Evolutionary conservation across 768 basidiomycete genomes (phyloP), one percentile per base, ranked within the genome.

Genomic region (Lenzites betulinus): DNA sequence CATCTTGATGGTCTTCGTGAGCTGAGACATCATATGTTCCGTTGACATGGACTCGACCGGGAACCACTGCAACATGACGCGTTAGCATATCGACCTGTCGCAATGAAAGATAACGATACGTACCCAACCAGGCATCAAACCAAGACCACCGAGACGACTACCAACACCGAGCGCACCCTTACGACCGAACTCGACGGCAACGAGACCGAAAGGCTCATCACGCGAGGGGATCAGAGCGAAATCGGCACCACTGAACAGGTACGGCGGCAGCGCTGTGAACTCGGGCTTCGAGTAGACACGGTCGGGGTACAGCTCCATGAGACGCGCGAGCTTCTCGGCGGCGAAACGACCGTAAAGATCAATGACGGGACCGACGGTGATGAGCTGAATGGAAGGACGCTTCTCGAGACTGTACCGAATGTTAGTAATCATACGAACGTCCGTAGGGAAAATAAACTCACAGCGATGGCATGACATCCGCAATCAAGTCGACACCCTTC

Each of bases 71-170:
- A 58, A 60, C 23, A 28, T 39, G 3, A n/a, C n/a, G 9, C 0
- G 36, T 66, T 56, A 68, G 58, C 22, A 33, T 16, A 3, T 9
- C 20, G 18, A 38, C n/a, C 4, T 1, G 63, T 55, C 11, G 16
- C 30, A 35, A 36, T 23, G 54, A 16, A 43, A 5, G 30, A 11
- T n/a, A n/a, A n/a, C n/a, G 30, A 60, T 20, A 81, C 89, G 69
- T 71, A 94, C 93, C 95, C 95, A 96, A 77, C 94, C 95, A 71
- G 95, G 95, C 95, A 97, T 97, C 60, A 97, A 78, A 75, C 95
- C 95, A 44, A 97, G 82, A 79, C 95, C 95, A 70, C 95, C 95
- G 22, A 96, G 82, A 67, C 95, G 90, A 78, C 89, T 87, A 65
- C 95, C 95, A 65, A 97, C 95, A 77, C 95, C 95, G 53, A 97